phyloP scores from a whole-genome alignment of 331 rosid species.

The Stylosanthes scabra region DNA sequence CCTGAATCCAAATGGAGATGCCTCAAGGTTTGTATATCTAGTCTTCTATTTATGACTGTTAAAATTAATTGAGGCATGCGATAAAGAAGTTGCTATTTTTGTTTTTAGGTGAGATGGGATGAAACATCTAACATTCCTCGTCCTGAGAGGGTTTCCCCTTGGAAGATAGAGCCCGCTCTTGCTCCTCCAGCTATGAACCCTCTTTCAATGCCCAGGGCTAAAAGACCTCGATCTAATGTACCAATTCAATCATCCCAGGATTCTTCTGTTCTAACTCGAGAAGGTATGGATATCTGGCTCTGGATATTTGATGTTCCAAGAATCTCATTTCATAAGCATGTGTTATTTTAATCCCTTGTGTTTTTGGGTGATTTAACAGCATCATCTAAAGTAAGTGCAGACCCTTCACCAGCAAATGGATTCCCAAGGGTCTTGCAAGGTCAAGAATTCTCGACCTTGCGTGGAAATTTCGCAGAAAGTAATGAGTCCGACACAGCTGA shows the following conservation, averaged over 20 bases:
- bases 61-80: constrained; percentile 1
- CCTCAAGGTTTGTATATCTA: constrained; percentile 99
- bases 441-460: constrained; percentile 92
- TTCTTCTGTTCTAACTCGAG: constrained; percentile 83
- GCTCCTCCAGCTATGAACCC: constrained; percentile 90
- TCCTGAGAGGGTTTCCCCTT: constrained; percentile 96
- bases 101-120: constrained; percentile 94
- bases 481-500: constrained; percentile 66
- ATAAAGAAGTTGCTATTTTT: constrained; percentile 14
- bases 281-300: constrained; percentile 59
- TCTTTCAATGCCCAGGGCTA: constrained; percentile 79
- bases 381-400: constrained; percentile 67
- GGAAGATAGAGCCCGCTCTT: constrained; percentile 98
- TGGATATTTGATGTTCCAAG: neutral
- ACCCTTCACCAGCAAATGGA: constrained; percentile 72
- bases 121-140: constrained; percentile 89
- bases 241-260: constrained; percentile 79
- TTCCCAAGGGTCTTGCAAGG: constrained; percentile 98
- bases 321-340: too few relatives aligned
- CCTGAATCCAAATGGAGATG: constrained; percentile 91
- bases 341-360: too few relatives aligned
- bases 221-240: constrained; percentile 80
- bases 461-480: constrained; percentile 70
- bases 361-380: constrained; percentile 44
- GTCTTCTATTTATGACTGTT: constrained; percentile 7